Percentiles rank a stretch among this genome's conserved stretches.
These are phyloP conservation scores for Xylariales sp. DNA, from an alignment of 2,329 filamentous ascomycete genomes.

Conservation along the genomic window DNA sequence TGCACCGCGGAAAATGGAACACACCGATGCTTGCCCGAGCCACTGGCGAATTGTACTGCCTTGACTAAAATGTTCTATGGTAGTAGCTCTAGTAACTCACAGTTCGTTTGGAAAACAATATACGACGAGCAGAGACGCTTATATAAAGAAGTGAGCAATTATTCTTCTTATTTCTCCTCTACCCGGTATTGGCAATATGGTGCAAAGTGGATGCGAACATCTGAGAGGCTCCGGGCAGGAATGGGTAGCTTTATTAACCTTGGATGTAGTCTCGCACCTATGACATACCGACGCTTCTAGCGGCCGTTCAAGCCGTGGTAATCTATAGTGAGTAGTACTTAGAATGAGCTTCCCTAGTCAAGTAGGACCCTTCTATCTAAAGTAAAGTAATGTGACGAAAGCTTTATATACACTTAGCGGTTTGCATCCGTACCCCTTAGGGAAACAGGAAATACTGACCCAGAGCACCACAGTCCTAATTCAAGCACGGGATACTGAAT, in stretches of 20 bases:
- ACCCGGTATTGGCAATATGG: background rate
- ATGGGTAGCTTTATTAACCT: background rate
- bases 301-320: constrained; percentile 14
- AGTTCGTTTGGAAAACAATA: constrained; percentile 45
- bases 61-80: constrained; percentile 43
- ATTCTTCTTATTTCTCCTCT: background rate
- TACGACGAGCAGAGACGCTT: constrained; percentile 41
- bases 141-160: constrained; percentile 33
- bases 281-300: constrained; percentile 23
- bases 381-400: background rate
- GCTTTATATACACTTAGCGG: background rate
- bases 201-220: background rate
- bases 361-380: background rate
- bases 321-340: constrained; percentile 22
- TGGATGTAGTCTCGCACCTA: constrained; percentile 10
- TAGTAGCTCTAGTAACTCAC: constrained; percentile 38
- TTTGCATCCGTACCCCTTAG: constrained; percentile 8
- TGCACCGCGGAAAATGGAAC: constrained; percentile 37
- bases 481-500: constrained; percentile 40
- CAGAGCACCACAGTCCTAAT: constrained; percentile 37
- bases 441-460: constrained; percentile 22
- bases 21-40: constrained; percentile 45
- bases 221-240: background rate
- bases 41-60: constrained; percentile 44
- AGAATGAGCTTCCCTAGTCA: background rate